Evolutionary conservation across 352 stramenopile species (phyloP).

Genomic region (Phytopythium montanum): DNA sequence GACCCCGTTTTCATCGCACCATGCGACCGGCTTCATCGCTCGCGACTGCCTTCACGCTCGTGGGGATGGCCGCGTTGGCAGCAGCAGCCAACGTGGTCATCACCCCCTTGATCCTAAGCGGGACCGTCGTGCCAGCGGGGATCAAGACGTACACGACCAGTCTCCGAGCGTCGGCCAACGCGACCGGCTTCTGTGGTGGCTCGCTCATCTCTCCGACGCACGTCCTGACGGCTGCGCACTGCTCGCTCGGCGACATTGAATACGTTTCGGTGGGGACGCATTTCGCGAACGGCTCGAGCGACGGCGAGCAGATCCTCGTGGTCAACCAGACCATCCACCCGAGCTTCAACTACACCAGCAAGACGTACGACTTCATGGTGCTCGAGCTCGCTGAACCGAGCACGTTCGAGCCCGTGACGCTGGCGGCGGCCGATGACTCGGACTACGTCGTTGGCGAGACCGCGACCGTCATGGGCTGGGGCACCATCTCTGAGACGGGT

Average conservation of each 20-base stretch:
- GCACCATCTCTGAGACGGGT: slow-evolving; percentile 28
- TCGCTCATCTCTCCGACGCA: slow-evolving; percentile 52
- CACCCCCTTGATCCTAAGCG: slow-evolving; percentile 41
- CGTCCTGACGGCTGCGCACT: slow-evolving; percentile 48
- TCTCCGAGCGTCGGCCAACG: slow-evolving; percentile 18
- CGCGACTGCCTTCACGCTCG: background rate
- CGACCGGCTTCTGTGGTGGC: slow-evolving; percentile 45
- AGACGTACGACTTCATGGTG: slow-evolving; percentile 50
- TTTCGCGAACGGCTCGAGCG: slow-evolving; percentile 35
- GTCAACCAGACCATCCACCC: slow-evolving; percentile 43
- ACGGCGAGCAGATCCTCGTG: slow-evolving; percentile 48
- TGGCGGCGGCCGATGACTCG: slow-evolving; percentile 24
- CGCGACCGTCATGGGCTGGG: slow-evolving; percentile 36
- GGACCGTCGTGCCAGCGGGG: slow-evolving; percentile 30
- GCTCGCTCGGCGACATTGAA: slow-evolving; percentile 23
- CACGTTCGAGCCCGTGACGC: slow-evolving; percentile 26
- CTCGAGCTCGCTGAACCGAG: slow-evolving; percentile 39
- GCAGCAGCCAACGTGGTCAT: background rate
- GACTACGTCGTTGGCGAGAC: slow-evolving; percentile 25
- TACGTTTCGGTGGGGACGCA: slow-evolving; percentile 57
- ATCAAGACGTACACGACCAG: slow-evolving; percentile 37
- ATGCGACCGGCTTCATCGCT: background rate
- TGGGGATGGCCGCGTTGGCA: background rate
- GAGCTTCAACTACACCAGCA: slow-evolving; percentile 25
- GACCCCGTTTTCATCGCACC: background rate